Evolutionary conservation across 1,139 yeast genomes (phyloP).

Genomic region (Suhomyces terraborum): DNA sequence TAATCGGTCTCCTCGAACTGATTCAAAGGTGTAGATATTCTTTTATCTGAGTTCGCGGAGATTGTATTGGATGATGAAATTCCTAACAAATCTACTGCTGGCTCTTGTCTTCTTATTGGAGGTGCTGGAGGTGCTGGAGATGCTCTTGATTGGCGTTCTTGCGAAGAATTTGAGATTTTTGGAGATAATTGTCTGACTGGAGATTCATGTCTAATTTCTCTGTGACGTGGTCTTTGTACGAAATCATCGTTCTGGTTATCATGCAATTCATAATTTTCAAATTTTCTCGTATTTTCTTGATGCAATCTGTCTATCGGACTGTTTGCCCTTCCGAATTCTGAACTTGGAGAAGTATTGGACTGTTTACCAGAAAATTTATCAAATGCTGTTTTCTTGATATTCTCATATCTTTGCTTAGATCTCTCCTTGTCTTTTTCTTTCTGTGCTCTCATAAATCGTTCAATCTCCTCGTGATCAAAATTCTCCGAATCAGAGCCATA

Average conservation of each 20-base stretch:
- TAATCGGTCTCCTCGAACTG: slow-evolving; percentile 53
- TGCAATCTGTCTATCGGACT: neutral
- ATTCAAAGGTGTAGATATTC: slow-evolving; percentile 31
- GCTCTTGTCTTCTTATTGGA: neutral
- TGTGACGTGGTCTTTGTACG: neutral
- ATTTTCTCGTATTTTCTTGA: neutral
- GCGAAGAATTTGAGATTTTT: neutral
- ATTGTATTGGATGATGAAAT: slow-evolving; percentile 10
- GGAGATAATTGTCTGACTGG: neutral
- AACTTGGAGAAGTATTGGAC: neutral
- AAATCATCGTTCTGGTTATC: neutral
- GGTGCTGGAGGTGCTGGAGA: neutral
- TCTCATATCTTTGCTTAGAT: slow-evolving; percentile 29
- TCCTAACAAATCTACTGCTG: slow-evolving; percentile 18
- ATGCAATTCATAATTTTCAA: neutral
- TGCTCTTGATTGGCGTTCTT: neutral
- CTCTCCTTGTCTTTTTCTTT: slow-evolving; percentile 42
- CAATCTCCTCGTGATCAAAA: slow-evolving; percentile 45
- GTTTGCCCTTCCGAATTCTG: neutral
- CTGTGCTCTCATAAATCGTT: slow-evolving; percentile 41
- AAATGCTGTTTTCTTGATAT: slow-evolving; percentile 23
- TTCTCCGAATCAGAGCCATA: slow-evolving; percentile 50
- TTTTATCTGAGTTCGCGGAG: slow-evolving; percentile 11
- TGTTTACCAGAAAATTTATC: slow-evolving; percentile 17
- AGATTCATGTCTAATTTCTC: neutral